Conservation (phyloP, 2,329 filamentous ascomycete species). For the Pyricularia sp. region DNA sequence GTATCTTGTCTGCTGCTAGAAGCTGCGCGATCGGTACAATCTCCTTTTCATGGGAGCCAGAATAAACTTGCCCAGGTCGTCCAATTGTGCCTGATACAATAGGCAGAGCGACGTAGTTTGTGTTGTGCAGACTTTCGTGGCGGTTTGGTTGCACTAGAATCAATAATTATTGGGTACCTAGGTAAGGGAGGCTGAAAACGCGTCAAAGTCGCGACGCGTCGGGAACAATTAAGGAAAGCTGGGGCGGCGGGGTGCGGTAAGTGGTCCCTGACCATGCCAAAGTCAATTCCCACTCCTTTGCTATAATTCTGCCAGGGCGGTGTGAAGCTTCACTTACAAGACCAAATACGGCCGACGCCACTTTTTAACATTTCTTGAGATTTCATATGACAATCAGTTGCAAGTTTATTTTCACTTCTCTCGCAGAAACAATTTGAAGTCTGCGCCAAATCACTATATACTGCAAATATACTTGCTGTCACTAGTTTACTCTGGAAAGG, state of each 20-base stretch:
- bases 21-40: neutral
- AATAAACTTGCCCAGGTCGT: neutral
- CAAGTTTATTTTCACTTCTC: neutral
- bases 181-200: neutral
- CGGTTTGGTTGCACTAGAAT: neutral
- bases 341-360: neutral
- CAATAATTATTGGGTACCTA: neutral
- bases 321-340: neutral
- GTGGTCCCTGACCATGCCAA: neutral
- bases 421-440: neutral
- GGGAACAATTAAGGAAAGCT: neutral
- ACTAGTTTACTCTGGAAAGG: neutral
- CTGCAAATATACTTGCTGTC: neutral
- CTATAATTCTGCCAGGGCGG: neutral
- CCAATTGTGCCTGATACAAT: neutral
- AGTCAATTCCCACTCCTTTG: neutral
- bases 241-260: neutral
- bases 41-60: neutral
- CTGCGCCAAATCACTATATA: neutral
- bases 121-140: neutral
- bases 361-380: neutral
- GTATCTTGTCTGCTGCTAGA: neutral
- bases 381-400: neutral
- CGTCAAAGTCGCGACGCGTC: neutral
- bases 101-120: neutral